Conservation (phyloP, 1,284 basidiomycete species). For the Veloporphyrellus conicus region DNA sequence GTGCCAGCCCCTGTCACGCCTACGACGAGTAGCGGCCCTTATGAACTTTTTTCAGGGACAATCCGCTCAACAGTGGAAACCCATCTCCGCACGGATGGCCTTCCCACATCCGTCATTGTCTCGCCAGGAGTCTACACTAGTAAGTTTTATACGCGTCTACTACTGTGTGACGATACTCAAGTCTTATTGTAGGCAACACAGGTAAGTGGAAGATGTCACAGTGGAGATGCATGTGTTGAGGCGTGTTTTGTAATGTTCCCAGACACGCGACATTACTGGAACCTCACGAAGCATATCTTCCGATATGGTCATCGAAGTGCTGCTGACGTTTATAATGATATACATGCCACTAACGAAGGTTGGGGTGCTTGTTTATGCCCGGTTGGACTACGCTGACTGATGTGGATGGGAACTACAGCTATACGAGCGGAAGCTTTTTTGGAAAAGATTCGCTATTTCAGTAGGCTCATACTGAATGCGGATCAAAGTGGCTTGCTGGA, state of each 20-base stretch:
- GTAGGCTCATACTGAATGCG: conserved; percentile 35
- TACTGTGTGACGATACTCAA: conserved; percentile 5
- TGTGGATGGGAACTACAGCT: conserved; percentile 18
- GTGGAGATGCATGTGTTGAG: conserved; percentile 21
- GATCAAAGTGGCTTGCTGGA: conserved; percentile 29
- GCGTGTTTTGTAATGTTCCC: conserved; percentile 20
- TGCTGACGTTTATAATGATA: conserved; percentile 35
- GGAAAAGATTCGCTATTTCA: conserved; percentile 37
- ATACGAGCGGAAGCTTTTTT: conserved; percentile 34
- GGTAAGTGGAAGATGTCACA: conserved; percentile 16
- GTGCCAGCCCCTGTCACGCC: conserved; percentile 54
- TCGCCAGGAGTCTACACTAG: conserved; percentile 28
- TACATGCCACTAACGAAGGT: conserved; percentile 56
- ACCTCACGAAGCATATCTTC: conserved; percentile 47
- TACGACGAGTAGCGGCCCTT: conserved; percentile 38
- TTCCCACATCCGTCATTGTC: conserved; percentile 13
- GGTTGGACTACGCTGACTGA: conserved; percentile 2
- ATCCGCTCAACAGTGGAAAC: conserved; percentile 38
- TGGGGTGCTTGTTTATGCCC: neutral
- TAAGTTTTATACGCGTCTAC: conserved; percentile 13
- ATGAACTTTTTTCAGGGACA: conserved; percentile 47
- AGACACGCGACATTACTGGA: conserved; percentile 48
- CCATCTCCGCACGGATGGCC: conserved; percentile 25
- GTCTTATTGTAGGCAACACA: conserved; percentile 33
- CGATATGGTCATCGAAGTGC: conserved; percentile 41